Evolutionary conservation across 805 yeast species (phyloP).

Genomic region (Gaillardinia entomophila): DNA sequence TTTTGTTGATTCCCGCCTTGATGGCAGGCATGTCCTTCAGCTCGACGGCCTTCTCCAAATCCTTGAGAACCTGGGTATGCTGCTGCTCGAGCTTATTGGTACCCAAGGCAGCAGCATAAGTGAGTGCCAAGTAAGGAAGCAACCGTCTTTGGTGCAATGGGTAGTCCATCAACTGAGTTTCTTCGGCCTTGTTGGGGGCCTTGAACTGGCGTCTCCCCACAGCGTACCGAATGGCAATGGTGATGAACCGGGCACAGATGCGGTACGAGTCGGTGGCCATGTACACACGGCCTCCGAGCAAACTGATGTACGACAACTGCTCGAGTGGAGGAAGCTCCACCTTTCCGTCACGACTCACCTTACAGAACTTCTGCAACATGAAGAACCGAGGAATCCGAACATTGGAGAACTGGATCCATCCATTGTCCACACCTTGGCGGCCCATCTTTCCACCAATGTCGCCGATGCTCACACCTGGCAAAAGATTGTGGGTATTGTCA

Average conservation of each 20-base stretch:
- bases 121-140: conserved; percentile 37
- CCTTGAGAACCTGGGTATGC: conserved; percentile 22
- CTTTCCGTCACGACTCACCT: conserved; percentile 33
- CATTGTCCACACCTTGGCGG: conserved; percentile 44
- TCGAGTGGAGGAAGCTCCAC: conserved; percentile 40
- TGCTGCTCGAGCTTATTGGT: conserved; percentile 33
- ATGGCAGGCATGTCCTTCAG: conserved; percentile 25
- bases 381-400: conserved; percentile 40
- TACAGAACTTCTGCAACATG: conserved; percentile 42
- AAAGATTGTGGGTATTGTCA: conserved; percentile 35
- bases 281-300: conserved; percentile 40
- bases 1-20: conserved; percentile 26
- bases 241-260: conserved; percentile 35
- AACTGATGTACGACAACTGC: conserved; percentile 39
- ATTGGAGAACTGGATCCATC: conserved; percentile 42
- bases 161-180: conserved; percentile 38
- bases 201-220: conserved; percentile 43
- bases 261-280: conserved; percentile 42
- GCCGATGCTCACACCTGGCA: conserved; percentile 41
- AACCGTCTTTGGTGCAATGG: conserved; percentile 43
- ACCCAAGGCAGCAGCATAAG: conserved; percentile 33
- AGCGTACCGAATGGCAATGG: conserved; percentile 41
- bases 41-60: conserved; percentile 33
- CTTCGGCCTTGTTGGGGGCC: conserved; percentile 18
- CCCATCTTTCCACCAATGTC: conserved; percentile 47